A percentile compares a stretch with the other conserved stretches of the same genome.
These are phyloP conservation scores for Scheffersomyces amazonensis DNA, from an alignment of 805 yeast species.

Conservation along the genomic window DNA sequence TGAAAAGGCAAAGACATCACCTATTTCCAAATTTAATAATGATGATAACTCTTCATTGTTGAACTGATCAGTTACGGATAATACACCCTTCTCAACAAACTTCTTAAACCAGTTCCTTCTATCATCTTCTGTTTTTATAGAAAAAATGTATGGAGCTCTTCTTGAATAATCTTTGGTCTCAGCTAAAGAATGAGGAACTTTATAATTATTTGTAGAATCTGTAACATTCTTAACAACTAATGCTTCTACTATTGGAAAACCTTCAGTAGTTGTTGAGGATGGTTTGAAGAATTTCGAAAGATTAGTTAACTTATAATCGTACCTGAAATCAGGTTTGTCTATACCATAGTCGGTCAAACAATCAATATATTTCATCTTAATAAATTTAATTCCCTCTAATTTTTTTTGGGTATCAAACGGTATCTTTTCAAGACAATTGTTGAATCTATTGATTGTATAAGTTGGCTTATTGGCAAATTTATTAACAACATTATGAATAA, in stretches of 20 bases:
- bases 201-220: slow-evolving; percentile 16
- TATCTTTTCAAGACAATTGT: slow-evolving; percentile 10
- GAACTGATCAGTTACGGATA: slow-evolving; percentile 13
- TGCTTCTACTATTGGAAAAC: slow-evolving; percentile 73
- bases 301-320: slow-evolving; percentile 47
- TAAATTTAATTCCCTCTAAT: slow-evolving; percentile 20
- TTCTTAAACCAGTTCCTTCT: slow-evolving; percentile 42
- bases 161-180: slow-evolving; percentile 46
- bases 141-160: slow-evolving; percentile 57
- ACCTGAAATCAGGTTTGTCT: slow-evolving; percentile 91
- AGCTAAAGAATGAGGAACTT: slow-evolving; percentile 36
- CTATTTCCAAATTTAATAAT: slow-evolving; percentile 46
- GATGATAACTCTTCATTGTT: slow-evolving; percentile 12
- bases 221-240: slow-evolving; percentile 58
- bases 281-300: slow-evolving; percentile 42
- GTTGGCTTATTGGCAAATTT: slow-evolving; percentile 38
- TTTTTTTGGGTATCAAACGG: too few species aligned
- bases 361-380: slow-evolving; percentile 56
- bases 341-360: slow-evolving; percentile 79
- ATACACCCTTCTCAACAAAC: slow-evolving; percentile 27
- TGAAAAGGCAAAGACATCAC: slow-evolving; percentile 77
- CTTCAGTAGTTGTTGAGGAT: slow-evolving; percentile 10
- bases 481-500: slow-evolving; percentile 57
- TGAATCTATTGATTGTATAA: slow-evolving; percentile 31
- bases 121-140: slow-evolving; percentile 44